Evolutionary conservation across 768 basidiomycete genomes (phyloP).

Genomic region (Boletus tylopilopsis): DNA sequence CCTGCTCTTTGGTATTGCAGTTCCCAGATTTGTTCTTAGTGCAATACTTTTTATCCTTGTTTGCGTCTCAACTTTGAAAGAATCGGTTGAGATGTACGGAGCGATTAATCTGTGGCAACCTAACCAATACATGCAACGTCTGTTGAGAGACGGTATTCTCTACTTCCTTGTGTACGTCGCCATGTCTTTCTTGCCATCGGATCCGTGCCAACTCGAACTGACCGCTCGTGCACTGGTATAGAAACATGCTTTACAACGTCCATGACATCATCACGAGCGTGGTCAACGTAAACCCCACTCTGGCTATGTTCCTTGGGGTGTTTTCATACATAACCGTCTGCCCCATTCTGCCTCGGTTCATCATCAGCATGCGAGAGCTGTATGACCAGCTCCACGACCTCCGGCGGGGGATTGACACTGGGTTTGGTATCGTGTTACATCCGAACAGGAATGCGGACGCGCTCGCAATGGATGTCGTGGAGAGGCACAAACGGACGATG

Average conservation of each 20-base stretch:
- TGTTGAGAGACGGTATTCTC: conserved; percentile 1
- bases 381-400: background rate
- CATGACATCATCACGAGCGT: background rate
- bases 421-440: background rate
- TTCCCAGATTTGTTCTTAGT: background rate
- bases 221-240: background rate
- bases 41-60: background rate
- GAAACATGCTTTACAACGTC: background rate
- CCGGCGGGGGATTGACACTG: conserved; percentile 1
- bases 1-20: too few relatives aligned
- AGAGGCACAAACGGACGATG: too few relatives aligned
- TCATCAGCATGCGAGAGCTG: conserved; percentile 7
- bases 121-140: conserved; percentile 2
- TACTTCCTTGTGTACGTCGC: conserved; percentile 7
- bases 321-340: background rate
- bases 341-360: conserved; percentile 5
- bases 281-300: background rate
- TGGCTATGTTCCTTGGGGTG: background rate
- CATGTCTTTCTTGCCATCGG: background rate
- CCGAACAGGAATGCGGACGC: too few relatives aligned
- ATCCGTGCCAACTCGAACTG: too few relatives aligned
- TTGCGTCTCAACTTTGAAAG: background rate
- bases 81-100: conserved; percentile 1
- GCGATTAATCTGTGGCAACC: conserved; percentile 3
- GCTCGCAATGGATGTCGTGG: too few relatives aligned